These are phyloP conservation scores for Entomortierella beljakovae DNA, from an alignment of 192 early-diverging fungal genomes.

Conservation along the genomic window DNA sequence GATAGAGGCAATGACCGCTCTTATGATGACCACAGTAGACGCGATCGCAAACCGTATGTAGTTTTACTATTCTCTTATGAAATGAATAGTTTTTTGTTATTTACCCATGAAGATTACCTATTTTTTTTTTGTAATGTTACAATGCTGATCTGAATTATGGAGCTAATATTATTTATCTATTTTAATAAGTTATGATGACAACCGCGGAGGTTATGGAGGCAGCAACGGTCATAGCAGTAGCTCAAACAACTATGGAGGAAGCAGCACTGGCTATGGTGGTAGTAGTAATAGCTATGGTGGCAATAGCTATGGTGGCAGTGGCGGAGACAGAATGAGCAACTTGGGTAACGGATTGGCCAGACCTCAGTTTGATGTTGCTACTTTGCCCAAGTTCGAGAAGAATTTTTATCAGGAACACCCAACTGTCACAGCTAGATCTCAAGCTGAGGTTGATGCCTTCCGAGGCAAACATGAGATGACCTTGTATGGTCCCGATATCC, in stretches of 20 bases:
- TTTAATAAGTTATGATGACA: conserved; percentile 57
- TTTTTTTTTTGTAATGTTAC: too few species aligned
- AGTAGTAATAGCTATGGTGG: conserved; percentile 29
- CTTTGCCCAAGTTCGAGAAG: conserved; percentile 90
- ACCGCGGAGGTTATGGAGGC: conserved; percentile 65
- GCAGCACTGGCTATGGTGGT: conserved; percentile 40
- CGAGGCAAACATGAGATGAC: conserved; percentile 86
- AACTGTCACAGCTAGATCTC: conserved; percentile 72
- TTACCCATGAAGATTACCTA: neutral
- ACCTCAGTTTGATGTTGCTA: conserved; percentile 75
- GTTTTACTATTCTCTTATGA: neutral
- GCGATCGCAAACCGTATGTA: conserved; percentile 70
- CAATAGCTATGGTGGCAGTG: conserved; percentile 48
- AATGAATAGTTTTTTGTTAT: neutral
- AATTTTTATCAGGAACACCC: conserved; percentile 96
- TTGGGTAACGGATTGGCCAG: conserved; percentile 68
- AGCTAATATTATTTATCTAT: neutral
- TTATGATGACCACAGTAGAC: conserved; percentile 72
- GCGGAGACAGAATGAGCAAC: conserved; percentile 64
- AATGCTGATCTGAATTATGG: neutral
- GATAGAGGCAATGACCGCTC: conserved; percentile 69
- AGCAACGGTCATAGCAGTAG: conserved; percentile 59
- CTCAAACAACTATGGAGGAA: conserved; percentile 36
- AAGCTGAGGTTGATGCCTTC: conserved; percentile 82
- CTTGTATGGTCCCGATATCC: conserved; percentile 84